A percentile compares a stretch with the other conserved stretches of the same genome.
Evolutionary conservation across 306 rosid species (phyloP).

Genomic region (Datisca glomerata): DNA sequence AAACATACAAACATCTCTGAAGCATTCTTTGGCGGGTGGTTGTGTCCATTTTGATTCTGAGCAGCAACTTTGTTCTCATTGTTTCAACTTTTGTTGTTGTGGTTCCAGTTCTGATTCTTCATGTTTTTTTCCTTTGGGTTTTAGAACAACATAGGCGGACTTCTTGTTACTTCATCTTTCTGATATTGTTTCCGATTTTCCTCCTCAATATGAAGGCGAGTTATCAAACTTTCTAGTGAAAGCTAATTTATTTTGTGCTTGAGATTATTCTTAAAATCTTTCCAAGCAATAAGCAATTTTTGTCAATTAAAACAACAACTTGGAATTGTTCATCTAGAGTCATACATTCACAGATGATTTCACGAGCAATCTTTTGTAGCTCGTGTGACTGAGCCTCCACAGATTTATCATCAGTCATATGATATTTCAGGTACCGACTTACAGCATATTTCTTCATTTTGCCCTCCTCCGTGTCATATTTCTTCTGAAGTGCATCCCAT

Average conservation of each 20-base stretch:
- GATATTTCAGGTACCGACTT: not conserved
- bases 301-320: not conserved
- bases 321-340: not conserved
- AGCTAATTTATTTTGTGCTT: not conserved
- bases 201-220: slow-evolving; percentile 1
- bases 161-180: not conserved
- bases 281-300: too few species aligned
- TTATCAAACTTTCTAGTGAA: slow-evolving; percentile 2
- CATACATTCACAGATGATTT: not conserved
- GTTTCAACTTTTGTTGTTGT: too few species aligned
- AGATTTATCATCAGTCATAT: not conserved
- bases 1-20: not conserved
- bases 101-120: not conserved
- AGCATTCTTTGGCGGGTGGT: not conserved
- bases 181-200: not conserved
- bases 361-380: too few species aligned
- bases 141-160: too few species aligned
- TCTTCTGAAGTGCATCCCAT: not conserved
- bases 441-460: not conserved
- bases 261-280: too few species aligned
- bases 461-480: not conserved
- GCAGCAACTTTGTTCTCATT: too few species aligned
- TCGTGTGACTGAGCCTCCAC: not conserved
- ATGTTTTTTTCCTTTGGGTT: slow-evolving; percentile 1
- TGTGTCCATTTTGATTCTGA: not conserved